phyloP scores from a whole-genome alignment of 331 rosid species.

The Arachis monticola region DNA sequence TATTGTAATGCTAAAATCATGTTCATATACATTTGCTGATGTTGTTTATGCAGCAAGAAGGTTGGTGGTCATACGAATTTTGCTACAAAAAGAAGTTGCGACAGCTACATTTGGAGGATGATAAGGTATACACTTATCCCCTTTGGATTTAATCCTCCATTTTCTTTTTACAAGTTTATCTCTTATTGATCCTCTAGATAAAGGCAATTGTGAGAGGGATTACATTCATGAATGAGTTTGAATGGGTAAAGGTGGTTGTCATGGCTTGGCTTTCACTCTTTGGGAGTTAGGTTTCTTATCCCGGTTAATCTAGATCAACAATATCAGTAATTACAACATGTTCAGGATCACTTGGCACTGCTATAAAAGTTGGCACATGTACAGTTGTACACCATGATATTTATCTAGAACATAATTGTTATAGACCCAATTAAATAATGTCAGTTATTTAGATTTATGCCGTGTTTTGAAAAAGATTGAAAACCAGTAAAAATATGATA shows the following conservation, averaged over 20 bases:
- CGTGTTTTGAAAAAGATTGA: too few species aligned
- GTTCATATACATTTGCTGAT: slow-evolving; percentile 34
- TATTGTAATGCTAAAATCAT: slow-evolving; percentile 1
- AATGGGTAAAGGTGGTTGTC: not conserved
- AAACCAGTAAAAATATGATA: too few species aligned
- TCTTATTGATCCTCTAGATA: slow-evolving; percentile 26
- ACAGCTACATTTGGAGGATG: slow-evolving; percentile 90
- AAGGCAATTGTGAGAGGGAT: slow-evolving; percentile 3
- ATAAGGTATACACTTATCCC: slow-evolving; percentile 60
- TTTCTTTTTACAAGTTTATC: slow-evolving; percentile 1
- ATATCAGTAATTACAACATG: too few species aligned
- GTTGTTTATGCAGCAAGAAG: slow-evolving; percentile 82
- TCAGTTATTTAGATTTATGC: too few species aligned
- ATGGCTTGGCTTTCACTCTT: slow-evolving; percentile 10
- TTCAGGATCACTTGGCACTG: too few species aligned
- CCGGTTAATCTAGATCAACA: not conserved
- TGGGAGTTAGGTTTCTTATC: slow-evolving; percentile 17
- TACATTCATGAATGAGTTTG: slow-evolving; percentile 24
- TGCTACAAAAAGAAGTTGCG: slow-evolving; percentile 78
- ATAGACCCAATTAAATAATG: too few species aligned
- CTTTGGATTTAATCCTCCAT: slow-evolving; percentile 22
- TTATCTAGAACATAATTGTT: too few species aligned
- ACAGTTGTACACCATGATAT: too few species aligned
- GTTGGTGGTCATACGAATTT: slow-evolving; percentile 99
- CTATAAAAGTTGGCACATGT: too few species aligned